Percentiles rank a stretch among this genome's conserved stretches.
These are phyloP conservation scores for Isatis tinctoria DNA, from an alignment of 345 rosid species.

Conservation along the genomic window DNA sequence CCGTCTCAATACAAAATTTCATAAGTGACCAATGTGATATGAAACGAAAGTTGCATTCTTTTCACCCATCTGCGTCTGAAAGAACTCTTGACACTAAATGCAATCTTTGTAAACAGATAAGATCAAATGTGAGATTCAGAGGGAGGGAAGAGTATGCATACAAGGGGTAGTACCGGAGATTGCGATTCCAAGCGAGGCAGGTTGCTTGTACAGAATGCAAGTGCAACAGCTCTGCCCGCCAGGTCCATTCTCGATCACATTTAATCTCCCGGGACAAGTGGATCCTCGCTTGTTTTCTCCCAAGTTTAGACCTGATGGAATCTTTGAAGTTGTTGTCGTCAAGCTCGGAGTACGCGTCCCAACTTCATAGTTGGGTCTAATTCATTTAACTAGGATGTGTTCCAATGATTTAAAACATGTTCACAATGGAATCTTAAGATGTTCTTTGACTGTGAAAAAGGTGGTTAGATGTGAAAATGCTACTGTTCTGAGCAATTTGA, in stretches of 20 bases:
- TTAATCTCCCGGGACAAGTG: slow-evolving; percentile 72
- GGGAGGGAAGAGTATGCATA: slow-evolving; percentile 55
- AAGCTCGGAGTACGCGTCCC: slow-evolving; percentile 27
- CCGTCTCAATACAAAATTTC: not conserved
- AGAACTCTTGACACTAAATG: slow-evolving; percentile 1
- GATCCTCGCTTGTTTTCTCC: slow-evolving; percentile 59
- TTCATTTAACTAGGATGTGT: not conserved
- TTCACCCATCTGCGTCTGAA: not conserved
- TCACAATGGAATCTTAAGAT: not conserved
- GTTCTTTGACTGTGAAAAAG: not conserved
- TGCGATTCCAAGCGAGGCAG: slow-evolving; percentile 29
- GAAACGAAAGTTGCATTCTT: not conserved
- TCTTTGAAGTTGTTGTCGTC: slow-evolving; percentile 63
- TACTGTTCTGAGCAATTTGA: not conserved
- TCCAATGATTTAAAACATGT: not conserved
- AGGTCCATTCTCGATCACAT: slow-evolving; percentile 58
- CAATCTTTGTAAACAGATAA: slow-evolving; percentile 38
- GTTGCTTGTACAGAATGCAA: slow-evolving; percentile 37
- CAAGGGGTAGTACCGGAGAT: slow-evolving; percentile 44
- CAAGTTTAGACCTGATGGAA: slow-evolving; percentile 47
- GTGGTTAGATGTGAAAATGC: not conserved
- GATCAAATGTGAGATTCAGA: slow-evolving; percentile 48
- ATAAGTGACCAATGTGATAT: not conserved
- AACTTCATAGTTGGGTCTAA: not conserved
- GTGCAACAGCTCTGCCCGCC: slow-evolving; percentile 48